Conservation (phyloP, 768 basidiomycete species). For the Pulveroboletus sp. region DNA sequence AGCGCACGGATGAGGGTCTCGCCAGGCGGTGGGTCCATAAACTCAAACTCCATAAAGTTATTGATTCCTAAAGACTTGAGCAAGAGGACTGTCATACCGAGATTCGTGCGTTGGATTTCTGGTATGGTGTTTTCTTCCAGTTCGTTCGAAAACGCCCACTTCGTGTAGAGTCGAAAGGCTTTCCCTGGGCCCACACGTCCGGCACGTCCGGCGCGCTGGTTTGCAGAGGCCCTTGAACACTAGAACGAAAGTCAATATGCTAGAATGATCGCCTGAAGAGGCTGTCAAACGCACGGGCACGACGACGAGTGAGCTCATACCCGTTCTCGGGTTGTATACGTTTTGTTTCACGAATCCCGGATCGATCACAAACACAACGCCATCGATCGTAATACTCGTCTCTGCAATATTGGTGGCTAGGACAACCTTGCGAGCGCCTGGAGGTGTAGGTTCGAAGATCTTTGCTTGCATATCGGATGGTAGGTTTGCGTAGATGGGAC, state of each 20-base stretch:
- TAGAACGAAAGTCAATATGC: slow-evolving; percentile 26
- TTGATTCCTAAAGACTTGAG: slow-evolving; percentile 98
- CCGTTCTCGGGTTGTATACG: slow-evolving; percentile 96
- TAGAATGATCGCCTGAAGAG: background rate
- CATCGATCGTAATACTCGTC: slow-evolving; percentile 98
- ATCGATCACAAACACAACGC: slow-evolving; percentile 98
- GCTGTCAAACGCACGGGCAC: slow-evolving; percentile 71
- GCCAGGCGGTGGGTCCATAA: slow-evolving; percentile 96
- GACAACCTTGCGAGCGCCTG: slow-evolving; percentile 95
- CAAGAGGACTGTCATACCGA: slow-evolving; percentile 92
- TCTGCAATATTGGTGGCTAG: slow-evolving; percentile 99
- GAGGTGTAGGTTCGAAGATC: slow-evolving; percentile 98
- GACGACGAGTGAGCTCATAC: slow-evolving; percentile 95
- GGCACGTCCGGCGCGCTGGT: slow-evolving; percentile 94
- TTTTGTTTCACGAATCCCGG: slow-evolving; percentile 99
- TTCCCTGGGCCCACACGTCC: slow-evolving; percentile 98
- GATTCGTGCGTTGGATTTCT: slow-evolving; percentile 98
- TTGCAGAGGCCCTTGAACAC: slow-evolving; percentile 97
- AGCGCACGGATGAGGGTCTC: slow-evolving; percentile 96
- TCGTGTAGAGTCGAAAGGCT: slow-evolving; percentile 97
- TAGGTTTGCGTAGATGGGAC: slow-evolving; percentile 98
- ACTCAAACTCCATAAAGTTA: slow-evolving; percentile 97
- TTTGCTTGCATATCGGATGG: slow-evolving; percentile 99
- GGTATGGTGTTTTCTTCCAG: slow-evolving; percentile 96
- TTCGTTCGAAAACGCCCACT: slow-evolving; percentile 97